A percentile compares a stretch with the other conserved stretches of the same genome.
Evolutionary conservation across 257 asterid genomes (phyloP).

Genomic region (Solanum rostratum): DNA sequence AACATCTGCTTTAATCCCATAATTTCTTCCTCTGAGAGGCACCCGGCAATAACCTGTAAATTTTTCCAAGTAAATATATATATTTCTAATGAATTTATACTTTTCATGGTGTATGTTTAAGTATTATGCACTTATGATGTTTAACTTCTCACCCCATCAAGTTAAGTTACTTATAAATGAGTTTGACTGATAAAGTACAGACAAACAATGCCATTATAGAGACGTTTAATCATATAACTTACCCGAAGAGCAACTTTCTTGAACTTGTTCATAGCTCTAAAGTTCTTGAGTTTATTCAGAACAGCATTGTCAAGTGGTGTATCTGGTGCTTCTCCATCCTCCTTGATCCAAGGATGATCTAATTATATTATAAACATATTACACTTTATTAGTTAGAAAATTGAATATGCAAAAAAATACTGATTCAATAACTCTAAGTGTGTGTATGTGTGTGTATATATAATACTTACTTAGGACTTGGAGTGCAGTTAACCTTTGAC

Average conservation of each 20-base stretch:
- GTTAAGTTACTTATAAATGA: neutral
- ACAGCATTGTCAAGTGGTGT: constrained; percentile 54
- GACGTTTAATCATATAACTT: neutral
- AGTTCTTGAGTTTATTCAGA: constrained; percentile 41
- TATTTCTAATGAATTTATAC: neutral
- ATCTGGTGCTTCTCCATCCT: constrained; percentile 66
- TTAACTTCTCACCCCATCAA: neutral
- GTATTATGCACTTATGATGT: neutral
- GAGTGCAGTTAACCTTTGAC: constrained; percentile 41
- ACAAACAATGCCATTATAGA: neutral
- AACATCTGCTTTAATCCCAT: constrained; percentile 59
- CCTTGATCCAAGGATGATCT: constrained; percentile 76
- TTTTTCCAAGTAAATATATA: neutral
- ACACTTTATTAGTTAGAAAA: neutral
- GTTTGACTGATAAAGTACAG: neutral
- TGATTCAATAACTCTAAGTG: neutral
- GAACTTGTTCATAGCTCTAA: constrained; percentile 57
- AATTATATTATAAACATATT: neutral
- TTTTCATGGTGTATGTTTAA: neutral
- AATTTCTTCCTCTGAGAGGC: constrained; percentile 60
- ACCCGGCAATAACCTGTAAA: constrained; percentile 45
- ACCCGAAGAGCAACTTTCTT: constrained; percentile 61
- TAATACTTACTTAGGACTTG: constrained; percentile 41
- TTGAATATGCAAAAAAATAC: neutral
- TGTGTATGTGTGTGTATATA: neutral